Conservation (phyloP, 78 protist species). For the Anaeramoeba flamelloides region DNA sequence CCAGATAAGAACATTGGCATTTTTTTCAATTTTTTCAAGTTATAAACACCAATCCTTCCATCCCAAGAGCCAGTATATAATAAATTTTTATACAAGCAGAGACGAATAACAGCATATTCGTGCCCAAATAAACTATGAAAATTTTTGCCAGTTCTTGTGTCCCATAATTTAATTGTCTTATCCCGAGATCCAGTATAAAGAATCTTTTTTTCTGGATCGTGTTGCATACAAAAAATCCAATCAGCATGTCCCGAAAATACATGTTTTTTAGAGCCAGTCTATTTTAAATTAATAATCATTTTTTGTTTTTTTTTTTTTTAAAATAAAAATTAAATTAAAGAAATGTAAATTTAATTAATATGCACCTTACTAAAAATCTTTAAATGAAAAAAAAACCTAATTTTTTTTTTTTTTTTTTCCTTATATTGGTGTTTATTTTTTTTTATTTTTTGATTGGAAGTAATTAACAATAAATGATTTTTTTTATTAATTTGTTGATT, state of each 20-base stretch:
- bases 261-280: too few relatives aligned
- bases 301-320: too few relatives aligned
- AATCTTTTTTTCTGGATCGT: neutral
- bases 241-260: neutral
- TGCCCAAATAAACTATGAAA: neutral
- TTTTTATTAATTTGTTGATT: too few relatives aligned
- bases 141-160: neutral
- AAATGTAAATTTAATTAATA: too few relatives aligned
- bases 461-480: too few relatives aligned
- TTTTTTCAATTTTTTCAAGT: neutral
- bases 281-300: too few relatives aligned
- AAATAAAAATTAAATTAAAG: too few relatives aligned
- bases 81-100: neutral
- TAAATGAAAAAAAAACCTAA: too few relatives aligned
- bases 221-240: neutral
- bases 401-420: too few relatives aligned
- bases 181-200: neutral
- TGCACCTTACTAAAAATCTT: too few relatives aligned
- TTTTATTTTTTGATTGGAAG: too few relatives aligned
- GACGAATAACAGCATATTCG: neutral
- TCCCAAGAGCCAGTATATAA: neutral
- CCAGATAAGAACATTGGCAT: neutral
- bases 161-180: neutral
- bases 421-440: too few relatives aligned
- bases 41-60: neutral